phyloP scores from a whole-genome alignment of 2,329 filamentous ascomycete species.

The Penicillium aurantiogriseum region DNA sequence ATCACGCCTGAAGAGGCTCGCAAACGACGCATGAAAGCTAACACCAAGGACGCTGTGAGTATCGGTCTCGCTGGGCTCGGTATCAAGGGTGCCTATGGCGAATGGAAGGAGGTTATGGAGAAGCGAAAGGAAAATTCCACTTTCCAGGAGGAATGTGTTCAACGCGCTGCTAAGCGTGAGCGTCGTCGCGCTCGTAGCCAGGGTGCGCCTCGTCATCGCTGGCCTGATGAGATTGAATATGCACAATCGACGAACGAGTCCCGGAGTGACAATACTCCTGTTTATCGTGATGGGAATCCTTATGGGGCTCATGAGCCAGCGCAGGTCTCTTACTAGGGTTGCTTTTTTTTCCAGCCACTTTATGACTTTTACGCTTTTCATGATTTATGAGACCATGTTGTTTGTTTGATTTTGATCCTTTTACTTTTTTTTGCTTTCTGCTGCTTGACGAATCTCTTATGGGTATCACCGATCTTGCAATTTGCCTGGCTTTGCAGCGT shows the following conservation, averaged over 20 bases:
- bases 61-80: constrained; percentile 66
- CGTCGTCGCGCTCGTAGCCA: constrained; percentile 34
- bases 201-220: constrained; percentile 16
- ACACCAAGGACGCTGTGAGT: constrained; percentile 63
- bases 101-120: constrained; percentile 68
- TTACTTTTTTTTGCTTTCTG: not conserved
- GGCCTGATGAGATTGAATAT: constrained; percentile 35
- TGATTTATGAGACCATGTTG: constrained; percentile 13
- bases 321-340: constrained; percentile 20
- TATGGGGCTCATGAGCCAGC: constrained; percentile 14
- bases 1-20: constrained; percentile 62
- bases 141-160: constrained; percentile 50
- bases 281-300: constrained; percentile 19
- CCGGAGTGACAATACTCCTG: not conserved
- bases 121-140: constrained; percentile 57
- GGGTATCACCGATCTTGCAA: not conserved
- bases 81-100: constrained; percentile 64
- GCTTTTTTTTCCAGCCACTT: not conserved
- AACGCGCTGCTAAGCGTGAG: constrained; percentile 49
- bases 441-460: not conserved
- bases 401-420: not conserved
- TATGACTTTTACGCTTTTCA: not conserved
- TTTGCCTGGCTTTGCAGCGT: not conserved
- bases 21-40: constrained; percentile 62
- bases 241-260: constrained; percentile 4